These are phyloP conservation scores for Citrus reticulata DNA, from an alignment of 345 rosid genomes.

Conservation along the genomic window DNA sequence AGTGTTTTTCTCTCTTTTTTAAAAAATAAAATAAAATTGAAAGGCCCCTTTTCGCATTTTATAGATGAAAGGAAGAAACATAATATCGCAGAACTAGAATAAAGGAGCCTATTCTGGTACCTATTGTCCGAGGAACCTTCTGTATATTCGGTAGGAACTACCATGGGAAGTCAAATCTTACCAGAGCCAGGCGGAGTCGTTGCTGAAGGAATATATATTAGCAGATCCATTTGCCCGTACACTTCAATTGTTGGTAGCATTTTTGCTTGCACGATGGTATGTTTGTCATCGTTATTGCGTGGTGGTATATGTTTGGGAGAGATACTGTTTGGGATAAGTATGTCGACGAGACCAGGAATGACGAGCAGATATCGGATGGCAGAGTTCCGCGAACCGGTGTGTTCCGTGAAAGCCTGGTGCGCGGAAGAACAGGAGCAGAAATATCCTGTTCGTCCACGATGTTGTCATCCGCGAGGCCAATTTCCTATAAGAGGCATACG, in stretches of 20 bases:
- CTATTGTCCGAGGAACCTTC: conserved; percentile 10
- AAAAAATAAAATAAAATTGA: too few relatives aligned
- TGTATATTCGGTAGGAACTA: conserved; percentile 8
- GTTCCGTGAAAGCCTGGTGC: too few relatives aligned
- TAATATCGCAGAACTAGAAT: not conserved
- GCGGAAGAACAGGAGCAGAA: too few relatives aligned
- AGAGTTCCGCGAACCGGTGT: too few relatives aligned
- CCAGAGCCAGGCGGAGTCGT: conserved; percentile 46
- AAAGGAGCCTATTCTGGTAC: conserved; percentile 1
- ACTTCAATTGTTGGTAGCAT: conserved; percentile 48
- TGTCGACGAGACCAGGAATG: too few relatives aligned
- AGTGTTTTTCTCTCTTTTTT: too few relatives aligned
- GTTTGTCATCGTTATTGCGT: not conserved
- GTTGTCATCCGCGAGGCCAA: too few relatives aligned
- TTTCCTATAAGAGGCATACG: too few relatives aligned
- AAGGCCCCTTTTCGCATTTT: not conserved
- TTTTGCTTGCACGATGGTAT: conserved; percentile 55
- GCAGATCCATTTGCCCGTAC: conserved; percentile 53
- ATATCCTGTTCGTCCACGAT: too few relatives aligned
- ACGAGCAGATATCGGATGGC: too few relatives aligned
- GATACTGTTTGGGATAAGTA: too few relatives aligned
- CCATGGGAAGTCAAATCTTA: conserved; percentile 42
- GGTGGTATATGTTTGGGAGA: not conserved
- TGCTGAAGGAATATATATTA: conserved; percentile 53
- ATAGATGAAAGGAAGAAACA: not conserved